Conservation (phyloP, 768 basidiomycete species). For the Fomitopsis pulvina region DNA sequence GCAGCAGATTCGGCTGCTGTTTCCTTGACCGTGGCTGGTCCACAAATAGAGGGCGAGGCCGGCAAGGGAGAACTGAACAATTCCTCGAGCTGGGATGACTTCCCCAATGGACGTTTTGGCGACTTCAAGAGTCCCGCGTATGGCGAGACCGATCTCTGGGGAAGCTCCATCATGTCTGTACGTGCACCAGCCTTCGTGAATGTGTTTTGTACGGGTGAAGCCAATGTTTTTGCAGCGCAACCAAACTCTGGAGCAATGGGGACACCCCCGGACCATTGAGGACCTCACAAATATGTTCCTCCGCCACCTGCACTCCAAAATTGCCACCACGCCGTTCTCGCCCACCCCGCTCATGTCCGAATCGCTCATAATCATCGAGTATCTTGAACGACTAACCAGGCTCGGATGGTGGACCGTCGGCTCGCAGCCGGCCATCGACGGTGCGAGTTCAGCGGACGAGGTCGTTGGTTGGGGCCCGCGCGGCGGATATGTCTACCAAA, state of each 20-base stretch:
- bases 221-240: constrained; percentile 37
- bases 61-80: constrained; percentile 72
- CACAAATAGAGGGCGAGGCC: constrained; percentile 46
- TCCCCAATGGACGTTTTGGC: constrained; percentile 97
- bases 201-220: not conserved
- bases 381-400: constrained; percentile 70
- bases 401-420: constrained; percentile 94
- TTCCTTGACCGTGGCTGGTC: constrained; percentile 39
- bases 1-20: constrained; percentile 60
- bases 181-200: constrained; percentile 13
- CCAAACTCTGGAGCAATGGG: constrained; percentile 69
- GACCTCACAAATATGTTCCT: constrained; percentile 81
- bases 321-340: constrained; percentile 84
- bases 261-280: constrained; percentile 51
- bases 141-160: constrained; percentile 76
- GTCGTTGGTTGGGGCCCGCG: constrained; percentile 91
- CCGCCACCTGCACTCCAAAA: constrained; percentile 67
- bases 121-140: constrained; percentile 97
- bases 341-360: constrained; percentile 75
- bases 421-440: constrained; percentile 92
- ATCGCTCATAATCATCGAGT: constrained; percentile 70
- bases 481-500: constrained; percentile 94
- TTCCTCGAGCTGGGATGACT: constrained; percentile 87
- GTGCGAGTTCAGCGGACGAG: constrained; percentile 62
- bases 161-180: constrained; percentile 58